Percentiles rank a stretch among this genome's conserved stretches.
These are phyloP conservation scores for Sporisorium iseilematis-ciliati DNA, from an alignment of 1,284 basidiomycete species.

Conservation along the genomic window DNA sequence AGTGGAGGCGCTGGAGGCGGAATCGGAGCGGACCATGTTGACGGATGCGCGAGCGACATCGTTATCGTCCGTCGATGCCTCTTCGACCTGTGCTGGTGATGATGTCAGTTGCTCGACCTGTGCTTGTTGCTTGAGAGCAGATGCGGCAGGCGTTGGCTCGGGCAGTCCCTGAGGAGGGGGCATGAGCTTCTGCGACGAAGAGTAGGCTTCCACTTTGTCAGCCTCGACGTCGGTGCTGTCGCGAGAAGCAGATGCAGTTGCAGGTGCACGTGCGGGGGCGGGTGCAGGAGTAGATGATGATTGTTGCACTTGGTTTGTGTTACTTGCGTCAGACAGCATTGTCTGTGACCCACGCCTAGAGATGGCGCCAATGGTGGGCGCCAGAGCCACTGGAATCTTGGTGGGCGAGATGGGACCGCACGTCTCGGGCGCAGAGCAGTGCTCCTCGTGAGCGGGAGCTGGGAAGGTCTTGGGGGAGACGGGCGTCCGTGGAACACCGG, in stretches of 20 bases:
- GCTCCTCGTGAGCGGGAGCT: constrained; percentile 2
- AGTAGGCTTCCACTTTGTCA: background rate
- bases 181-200: constrained; percentile 34
- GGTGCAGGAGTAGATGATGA: background rate
- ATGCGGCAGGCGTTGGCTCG: constrained; percentile 38
- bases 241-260: constrained; percentile 1
- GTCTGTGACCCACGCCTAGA: constrained; percentile 42
- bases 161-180: constrained; percentile 40
- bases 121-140: constrained; percentile 35
- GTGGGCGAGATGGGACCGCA: constrained; percentile 44
- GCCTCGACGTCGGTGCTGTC: constrained; percentile 1
- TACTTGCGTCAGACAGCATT: constrained; percentile 26
- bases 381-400: constrained; percentile 45
- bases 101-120: constrained; percentile 14
- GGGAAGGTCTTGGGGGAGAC: constrained; percentile 5
- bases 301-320: background rate
- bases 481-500: background rate
- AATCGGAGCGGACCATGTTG: constrained; percentile 44
- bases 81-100: background rate
- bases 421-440: constrained; percentile 45
- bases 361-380: constrained; percentile 43
- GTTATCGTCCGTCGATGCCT: background rate
- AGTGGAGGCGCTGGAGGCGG: constrained; percentile 42
- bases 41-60: constrained; percentile 11
- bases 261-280: background rate